These are phyloP conservation scores for Ogataea naganishii DNA, from an alignment of 805 yeast species.

Conservation along the genomic window DNA sequence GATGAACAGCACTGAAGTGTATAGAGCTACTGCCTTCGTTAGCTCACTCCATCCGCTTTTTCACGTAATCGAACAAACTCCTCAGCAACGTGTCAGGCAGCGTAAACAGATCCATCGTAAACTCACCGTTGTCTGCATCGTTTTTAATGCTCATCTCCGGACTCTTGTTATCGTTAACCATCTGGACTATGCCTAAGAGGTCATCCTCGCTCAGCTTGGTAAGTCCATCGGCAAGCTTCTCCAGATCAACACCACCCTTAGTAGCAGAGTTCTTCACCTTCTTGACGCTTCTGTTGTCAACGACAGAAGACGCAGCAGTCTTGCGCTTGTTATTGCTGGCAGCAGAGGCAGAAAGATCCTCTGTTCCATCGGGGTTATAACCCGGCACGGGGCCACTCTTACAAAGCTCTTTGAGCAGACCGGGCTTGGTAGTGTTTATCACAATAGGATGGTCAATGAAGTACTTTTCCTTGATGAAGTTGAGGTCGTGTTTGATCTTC, in stretches of 20 bases:
- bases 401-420: conserved; percentile 58
- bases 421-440: conserved; percentile 70
- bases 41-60: conserved; percentile 45
- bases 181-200: conserved; percentile 87
- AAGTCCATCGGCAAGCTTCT: conserved; percentile 81
- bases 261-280: conserved; percentile 48
- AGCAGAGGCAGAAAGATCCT: conserved; percentile 4
- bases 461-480: conserved; percentile 71
- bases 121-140: conserved; percentile 94
- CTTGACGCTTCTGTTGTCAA: conserved; percentile 34
- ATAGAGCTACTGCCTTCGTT: no score
- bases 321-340: conserved; percentile 9
- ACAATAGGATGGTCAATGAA: conserved; percentile 68
- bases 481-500: conserved; percentile 81
- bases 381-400: conserved; percentile 82
- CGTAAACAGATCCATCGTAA: conserved; percentile 91
- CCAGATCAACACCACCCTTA: conserved; percentile 79
- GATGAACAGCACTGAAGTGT: no score
- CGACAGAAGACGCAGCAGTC: conserved; percentile 9
- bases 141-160: conserved; percentile 93
- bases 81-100: conserved; percentile 85
- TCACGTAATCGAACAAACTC: conserved; percentile 91
- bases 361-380: conserved; percentile 9
- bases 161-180: conserved; percentile 94
- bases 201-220: conserved; percentile 89